These are phyloP conservation scores for Candida corydali DNA, from an alignment of 805 yeast species.

Conservation along the genomic window DNA sequence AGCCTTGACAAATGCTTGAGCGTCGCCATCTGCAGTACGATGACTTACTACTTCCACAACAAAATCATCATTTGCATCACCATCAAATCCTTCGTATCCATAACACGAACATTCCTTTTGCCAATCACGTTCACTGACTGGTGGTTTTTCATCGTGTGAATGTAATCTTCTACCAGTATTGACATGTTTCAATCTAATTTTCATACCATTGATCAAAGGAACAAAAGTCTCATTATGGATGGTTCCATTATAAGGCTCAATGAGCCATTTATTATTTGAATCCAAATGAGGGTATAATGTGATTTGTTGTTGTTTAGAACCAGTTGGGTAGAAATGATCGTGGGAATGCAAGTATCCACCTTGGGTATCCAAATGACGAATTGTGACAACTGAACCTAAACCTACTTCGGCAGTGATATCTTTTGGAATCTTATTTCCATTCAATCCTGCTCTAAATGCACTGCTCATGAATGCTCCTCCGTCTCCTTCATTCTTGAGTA, in stretches of 20 bases:
- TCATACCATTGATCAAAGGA: slow-evolving; percentile 63
- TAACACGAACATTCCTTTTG: slow-evolving; percentile 78
- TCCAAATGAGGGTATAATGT: slow-evolving; percentile 79
- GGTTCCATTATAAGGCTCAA: slow-evolving; percentile 63
- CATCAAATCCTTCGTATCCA: slow-evolving; percentile 71
- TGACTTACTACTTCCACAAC: slow-evolving; percentile 65
- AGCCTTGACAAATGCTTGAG: slow-evolving; percentile 57
- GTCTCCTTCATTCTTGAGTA: slow-evolving; percentile 59
- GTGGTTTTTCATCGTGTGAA: slow-evolving; percentile 79
- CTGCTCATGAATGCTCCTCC: slow-evolving; percentile 71
- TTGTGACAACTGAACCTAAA: slow-evolving; percentile 59
- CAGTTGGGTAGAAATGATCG: slow-evolving; percentile 63
- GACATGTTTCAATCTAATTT: slow-evolving; percentile 62
- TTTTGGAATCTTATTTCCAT: slow-evolving; percentile 57
- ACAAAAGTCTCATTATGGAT: slow-evolving; percentile 55
- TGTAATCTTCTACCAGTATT: slow-evolving; percentile 65
- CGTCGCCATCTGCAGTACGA: slow-evolving; percentile 45
- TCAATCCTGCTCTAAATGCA: slow-evolving; percentile 63
- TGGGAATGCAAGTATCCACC: slow-evolving; percentile 89
- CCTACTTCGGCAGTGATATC: slow-evolving; percentile 66
- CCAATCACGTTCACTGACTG: slow-evolving; percentile 76
- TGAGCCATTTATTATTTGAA: slow-evolving; percentile 64
- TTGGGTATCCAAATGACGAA: slow-evolving; percentile 65
- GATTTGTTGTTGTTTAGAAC: slow-evolving; percentile 81
- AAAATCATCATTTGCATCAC: slow-evolving; percentile 84